A percentile compares a stretch with the other conserved stretches of the same genome.
These are phyloP conservation scores for Stachybotrys echinatus DNA, from an alignment of 2,329 filamentous ascomycete species.

Conservation along the genomic window DNA sequence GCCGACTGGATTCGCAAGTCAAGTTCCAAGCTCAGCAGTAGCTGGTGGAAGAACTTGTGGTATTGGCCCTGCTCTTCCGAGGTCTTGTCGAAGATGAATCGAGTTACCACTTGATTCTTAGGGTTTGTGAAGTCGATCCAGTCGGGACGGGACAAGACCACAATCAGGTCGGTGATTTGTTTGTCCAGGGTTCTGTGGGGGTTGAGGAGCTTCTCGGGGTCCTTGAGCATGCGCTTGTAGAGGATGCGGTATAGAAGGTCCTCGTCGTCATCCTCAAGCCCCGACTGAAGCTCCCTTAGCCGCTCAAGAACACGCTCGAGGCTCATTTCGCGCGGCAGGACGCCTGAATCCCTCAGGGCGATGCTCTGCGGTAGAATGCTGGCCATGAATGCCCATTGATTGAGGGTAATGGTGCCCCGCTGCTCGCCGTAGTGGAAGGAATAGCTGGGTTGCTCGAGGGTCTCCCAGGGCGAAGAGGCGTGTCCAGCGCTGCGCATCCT, in stretches of 20 bases:
- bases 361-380: constrained; percentile 52
- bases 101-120: constrained; percentile 68
- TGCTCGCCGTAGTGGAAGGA: constrained; percentile 60
- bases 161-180: constrained; percentile 68
- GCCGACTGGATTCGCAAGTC: constrained; percentile 63
- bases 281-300: constrained; percentile 51
- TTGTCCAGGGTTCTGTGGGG: constrained; percentile 61
- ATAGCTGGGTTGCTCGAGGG: constrained; percentile 69
- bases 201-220: constrained; percentile 56
- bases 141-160: constrained; percentile 60
- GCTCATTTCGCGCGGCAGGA: constrained; percentile 55
- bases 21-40: constrained; percentile 69
- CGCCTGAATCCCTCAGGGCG: constrained; percentile 51
- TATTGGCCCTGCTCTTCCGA: constrained; percentile 52
- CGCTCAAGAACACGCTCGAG: constrained; percentile 53
- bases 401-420: constrained; percentile 67
- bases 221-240: constrained; percentile 63
- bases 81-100: constrained; percentile 62
- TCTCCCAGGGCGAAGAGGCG: constrained; percentile 57
- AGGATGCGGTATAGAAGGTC: constrained; percentile 57
- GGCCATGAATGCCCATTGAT: constrained; percentile 59
- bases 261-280: constrained; percentile 51
- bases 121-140: constrained; percentile 71
- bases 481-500: constrained; percentile 36
- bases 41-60: constrained; percentile 67